Conservation (phyloP, 73 alveolate genomes). For the Symbiodinium pilosum region DNA sequence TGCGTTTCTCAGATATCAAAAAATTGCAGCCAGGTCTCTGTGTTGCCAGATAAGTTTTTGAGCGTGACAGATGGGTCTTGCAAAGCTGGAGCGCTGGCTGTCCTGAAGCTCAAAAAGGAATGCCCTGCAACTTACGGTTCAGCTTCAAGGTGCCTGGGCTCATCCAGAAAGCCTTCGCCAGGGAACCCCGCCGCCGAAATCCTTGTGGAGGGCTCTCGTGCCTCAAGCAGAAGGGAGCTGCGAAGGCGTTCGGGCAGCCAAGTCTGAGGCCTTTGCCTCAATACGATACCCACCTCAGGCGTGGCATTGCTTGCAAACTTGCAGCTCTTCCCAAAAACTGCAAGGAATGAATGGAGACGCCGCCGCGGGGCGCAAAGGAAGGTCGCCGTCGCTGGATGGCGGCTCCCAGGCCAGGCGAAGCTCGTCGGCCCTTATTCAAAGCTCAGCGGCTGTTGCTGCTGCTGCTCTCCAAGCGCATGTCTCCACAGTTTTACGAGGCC, state of each 20-base stretch:
- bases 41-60: slow-evolving; percentile 45
- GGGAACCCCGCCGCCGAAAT: slow-evolving; percentile 40
- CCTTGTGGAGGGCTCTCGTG: slow-evolving; percentile 79
- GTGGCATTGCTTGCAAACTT: neutral
- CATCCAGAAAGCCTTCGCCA: slow-evolving; percentile 34
- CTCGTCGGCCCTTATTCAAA: slow-evolving; percentile 82
- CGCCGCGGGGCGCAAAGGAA: slow-evolving; percentile 14
- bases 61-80: slow-evolving; percentile 47
- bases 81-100: slow-evolving; percentile 81
- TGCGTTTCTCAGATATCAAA: too few species aligned
- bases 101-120: neutral
- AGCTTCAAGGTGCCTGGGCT: slow-evolving; percentile 8
- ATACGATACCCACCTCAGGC: neutral
- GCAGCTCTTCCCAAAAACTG: neutral
- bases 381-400: slow-evolving; percentile 60
- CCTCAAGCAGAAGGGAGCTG: neutral
- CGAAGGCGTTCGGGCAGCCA: neutral
- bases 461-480: too few species aligned
- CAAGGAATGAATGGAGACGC: neutral
- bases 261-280: neutral
- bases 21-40: neutral
- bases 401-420: slow-evolving; percentile 87
- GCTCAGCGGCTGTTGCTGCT: too few species aligned
- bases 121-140: neutral
- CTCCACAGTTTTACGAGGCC: too few species aligned